Base-by-base conservation (phyloP, 768 basidiomycete species). In the Lactifluus pinguis region DNA sequence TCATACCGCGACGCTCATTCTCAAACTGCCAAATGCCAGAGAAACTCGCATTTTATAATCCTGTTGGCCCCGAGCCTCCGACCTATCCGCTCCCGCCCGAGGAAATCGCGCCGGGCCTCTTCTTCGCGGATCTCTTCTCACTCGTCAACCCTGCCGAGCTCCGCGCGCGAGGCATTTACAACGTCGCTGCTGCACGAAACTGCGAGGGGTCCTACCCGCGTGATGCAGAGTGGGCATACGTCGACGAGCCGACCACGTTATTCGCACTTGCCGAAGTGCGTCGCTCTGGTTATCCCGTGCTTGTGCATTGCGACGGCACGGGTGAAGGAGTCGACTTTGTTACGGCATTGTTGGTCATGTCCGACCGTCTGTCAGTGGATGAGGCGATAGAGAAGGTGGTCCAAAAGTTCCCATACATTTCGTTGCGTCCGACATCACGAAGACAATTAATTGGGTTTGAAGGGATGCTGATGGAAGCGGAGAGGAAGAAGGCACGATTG, bases 271-370 rank as follows among this genome's bases (percentile, higher is more conserved):
- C 61, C 10, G 56, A 49, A 32, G 61, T 62, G 13, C 61, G 61
- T 13, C 61, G 61, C 47, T 53, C 61, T 30, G 61, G 56, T 0
- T 38, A 54, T 4, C 56, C 61, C 6, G 56, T 62, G 21, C 61
- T 58, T 14, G 61, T 62, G 39, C 52, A 62, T 48, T 58, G 61
- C 29, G 61, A 58, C 7, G 61, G 61, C 30, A 53, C 61, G 15
- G 61, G 61, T 10, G 61, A 62, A 14, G 61, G 61, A 2, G 61
- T 62, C 34, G 61, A 62, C 47, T 62, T 62, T 49, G 52, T 32
- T 21, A 54, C 34, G 6, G 61, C 61, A 8, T 38, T 58, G 32
- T 19, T 62, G 47, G 56, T 62, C 52, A 49, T 62, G 47, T 41
- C 61, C 25, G 61, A 62, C 32, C 61, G 52, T 45, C 7, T 58